phyloP scores from a whole-genome alignment of 345 rosid genomes.

The Firmiana major region DNA sequence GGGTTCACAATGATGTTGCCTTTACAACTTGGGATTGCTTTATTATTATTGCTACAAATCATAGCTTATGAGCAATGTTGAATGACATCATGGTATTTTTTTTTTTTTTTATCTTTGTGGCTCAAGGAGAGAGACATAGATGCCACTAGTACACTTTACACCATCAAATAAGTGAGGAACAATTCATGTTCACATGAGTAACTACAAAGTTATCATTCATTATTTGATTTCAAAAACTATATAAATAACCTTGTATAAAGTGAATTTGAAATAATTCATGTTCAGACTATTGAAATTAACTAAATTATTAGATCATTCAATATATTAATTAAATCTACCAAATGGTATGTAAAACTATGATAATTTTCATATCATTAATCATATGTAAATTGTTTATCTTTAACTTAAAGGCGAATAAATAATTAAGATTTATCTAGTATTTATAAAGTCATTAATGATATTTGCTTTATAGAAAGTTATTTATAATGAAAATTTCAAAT shows the following conservation, averaged over 20 bases:
- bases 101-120: conserved; percentile 18
- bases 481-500: too few relatives aligned
- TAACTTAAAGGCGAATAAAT: background rate
- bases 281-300: background rate
- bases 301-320: background rate
- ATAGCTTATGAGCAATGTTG: conserved; percentile 36
- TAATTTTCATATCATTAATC: background rate
- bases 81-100: conserved; percentile 38
- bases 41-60: conserved; percentile 15
- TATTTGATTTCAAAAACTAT: background rate
- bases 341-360: background rate
- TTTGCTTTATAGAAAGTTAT: too few relatives aligned
- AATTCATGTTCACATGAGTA: background rate
- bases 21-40: conserved; percentile 1
- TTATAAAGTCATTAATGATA: too few relatives aligned
- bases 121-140: conserved; percentile 14
- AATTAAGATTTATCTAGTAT: too few relatives aligned
- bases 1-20: conserved; percentile 12
- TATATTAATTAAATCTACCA: background rate
- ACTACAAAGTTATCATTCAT: background rate
- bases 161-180: conserved; percentile 3
- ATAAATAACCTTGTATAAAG: background rate
- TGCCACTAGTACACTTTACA: background rate
- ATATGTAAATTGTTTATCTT: background rate
- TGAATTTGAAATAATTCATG: background rate